A percentile compares a stretch with the other conserved stretches of the same genome.
phyloP scores from a whole-genome alignment of 2,329 filamentous ascomycete species.

The Cryphonectria japonica region DNA sequence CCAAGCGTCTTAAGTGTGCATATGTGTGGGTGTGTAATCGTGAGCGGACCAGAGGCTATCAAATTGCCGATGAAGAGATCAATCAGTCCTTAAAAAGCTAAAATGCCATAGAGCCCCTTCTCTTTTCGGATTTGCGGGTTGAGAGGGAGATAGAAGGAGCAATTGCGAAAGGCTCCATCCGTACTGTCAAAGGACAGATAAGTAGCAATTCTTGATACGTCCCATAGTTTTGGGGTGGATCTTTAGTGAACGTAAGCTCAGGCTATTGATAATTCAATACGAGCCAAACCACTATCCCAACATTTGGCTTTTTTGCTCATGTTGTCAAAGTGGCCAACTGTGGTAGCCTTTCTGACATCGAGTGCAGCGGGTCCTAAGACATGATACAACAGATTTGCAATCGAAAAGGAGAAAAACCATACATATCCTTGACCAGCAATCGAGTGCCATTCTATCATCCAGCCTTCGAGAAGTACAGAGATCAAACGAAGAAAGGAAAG shows the following conservation, averaged over 20 bases:
- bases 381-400: background rate
- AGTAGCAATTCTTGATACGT: no score
- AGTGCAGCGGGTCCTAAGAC: no score
- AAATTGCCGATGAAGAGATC: background rate
- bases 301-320: background rate
- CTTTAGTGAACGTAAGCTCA: background rate
- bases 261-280: background rate
- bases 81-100: background rate
- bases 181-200: background rate
- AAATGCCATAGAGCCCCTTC: background rate
- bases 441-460: background rate
- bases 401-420: no score
- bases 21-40: no score
- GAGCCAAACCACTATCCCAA: background rate
- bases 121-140: background rate
- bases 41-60: background rate
- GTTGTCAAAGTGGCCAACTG: no score
- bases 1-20: background rate
- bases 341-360: no score
- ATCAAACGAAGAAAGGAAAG: no score
- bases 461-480: background rate
- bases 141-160: background rate
- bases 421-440: background rate
- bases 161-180: background rate
- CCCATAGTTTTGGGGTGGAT: background rate